Evolutionary conservation across 2,329 filamentous ascomycete genomes (phyloP).

Genomic region (Paraconiothyrium brasiliense): DNA sequence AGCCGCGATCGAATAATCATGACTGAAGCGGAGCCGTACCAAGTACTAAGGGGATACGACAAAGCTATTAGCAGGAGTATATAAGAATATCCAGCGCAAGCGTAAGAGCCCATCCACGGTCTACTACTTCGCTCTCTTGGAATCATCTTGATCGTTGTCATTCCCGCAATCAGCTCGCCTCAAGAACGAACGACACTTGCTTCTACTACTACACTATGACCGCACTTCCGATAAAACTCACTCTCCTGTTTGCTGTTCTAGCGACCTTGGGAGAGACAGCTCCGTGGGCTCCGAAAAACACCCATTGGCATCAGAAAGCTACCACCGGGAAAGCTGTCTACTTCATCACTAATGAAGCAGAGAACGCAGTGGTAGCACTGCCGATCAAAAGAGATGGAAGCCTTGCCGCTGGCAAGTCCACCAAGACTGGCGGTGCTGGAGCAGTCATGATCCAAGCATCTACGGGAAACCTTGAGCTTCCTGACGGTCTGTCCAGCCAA

Average conservation of each 20-base stretch:
- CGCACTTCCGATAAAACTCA: not conserved
- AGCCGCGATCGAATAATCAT: constrained; percentile 29
- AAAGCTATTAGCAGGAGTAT: not conserved
- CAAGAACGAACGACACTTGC: not conserved
- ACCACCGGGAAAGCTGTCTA: constrained; percentile 61
- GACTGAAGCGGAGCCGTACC: not conserved
- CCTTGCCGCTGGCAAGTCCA: constrained; percentile 55
- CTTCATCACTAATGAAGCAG: constrained; percentile 63
- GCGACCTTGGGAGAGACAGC: constrained; percentile 14
- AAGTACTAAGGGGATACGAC: not conserved
- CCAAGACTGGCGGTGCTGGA: constrained; percentile 59
- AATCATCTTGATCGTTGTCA: not conserved
- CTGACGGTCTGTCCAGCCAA: constrained; percentile 64
- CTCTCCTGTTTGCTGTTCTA: constrained; percentile 10
- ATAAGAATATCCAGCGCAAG: not conserved
- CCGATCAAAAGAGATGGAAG: constrained; percentile 59
- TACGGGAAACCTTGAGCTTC: constrained; percentile 49
- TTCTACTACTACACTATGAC: not conserved
- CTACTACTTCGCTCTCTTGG: not conserved
- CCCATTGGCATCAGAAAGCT: not conserved
- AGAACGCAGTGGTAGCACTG: constrained; percentile 62
- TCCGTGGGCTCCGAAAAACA: constrained; percentile 13
- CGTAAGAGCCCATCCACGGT: not conserved
- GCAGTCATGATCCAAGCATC: constrained; percentile 50
- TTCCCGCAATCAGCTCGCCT: not conserved